These are phyloP conservation scores for Cyclocybe aegerita DNA, from an alignment of 768 basidiomycete species.

Conservation along the genomic window DNA sequence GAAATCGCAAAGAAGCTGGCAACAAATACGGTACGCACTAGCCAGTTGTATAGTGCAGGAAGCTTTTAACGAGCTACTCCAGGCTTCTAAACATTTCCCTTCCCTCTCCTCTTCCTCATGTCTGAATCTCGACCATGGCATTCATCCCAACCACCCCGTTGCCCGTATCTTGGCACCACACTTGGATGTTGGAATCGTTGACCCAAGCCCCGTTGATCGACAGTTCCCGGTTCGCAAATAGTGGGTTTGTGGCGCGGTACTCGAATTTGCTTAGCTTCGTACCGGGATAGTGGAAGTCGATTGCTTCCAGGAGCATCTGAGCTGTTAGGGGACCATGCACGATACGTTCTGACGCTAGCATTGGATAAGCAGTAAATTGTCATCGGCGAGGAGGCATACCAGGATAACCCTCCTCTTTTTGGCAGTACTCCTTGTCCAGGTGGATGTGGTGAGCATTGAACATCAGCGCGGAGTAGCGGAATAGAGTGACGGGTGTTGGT, in stretches of 20 bases:
- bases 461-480: conserved; percentile 84
- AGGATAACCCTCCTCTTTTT: conserved; percentile 66
- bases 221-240: conserved; percentile 50
- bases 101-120: conserved; percentile 8
- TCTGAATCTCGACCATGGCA: conserved; percentile 36
- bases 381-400: conserved; percentile 37
- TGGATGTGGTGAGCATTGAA: conserved; percentile 88
- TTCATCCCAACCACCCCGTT: conserved; percentile 70
- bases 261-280: conserved; percentile 52
- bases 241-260: conserved; percentile 68
- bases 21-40: conserved; percentile 79
- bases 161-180: conserved; percentile 53
- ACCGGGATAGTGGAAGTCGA: conserved; percentile 48
- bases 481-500: conserved; percentile 71
- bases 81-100: conserved; percentile 28
- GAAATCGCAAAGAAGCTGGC: conserved; percentile 87
- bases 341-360: conserved; percentile 56
- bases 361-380: not conserved
- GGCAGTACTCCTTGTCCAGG: conserved; percentile 74
- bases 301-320: conserved; percentile 70
- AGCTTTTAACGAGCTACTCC: not conserved
- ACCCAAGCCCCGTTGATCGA: conserved; percentile 48
- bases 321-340: conserved; percentile 86
- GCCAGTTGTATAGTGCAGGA: not conserved
- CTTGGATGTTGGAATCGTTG: conserved; percentile 34